These are phyloP conservation scores for Wickerhamiella alocasiicola DNA, from an alignment of 805 yeast genomes.

Conservation along the genomic window DNA sequence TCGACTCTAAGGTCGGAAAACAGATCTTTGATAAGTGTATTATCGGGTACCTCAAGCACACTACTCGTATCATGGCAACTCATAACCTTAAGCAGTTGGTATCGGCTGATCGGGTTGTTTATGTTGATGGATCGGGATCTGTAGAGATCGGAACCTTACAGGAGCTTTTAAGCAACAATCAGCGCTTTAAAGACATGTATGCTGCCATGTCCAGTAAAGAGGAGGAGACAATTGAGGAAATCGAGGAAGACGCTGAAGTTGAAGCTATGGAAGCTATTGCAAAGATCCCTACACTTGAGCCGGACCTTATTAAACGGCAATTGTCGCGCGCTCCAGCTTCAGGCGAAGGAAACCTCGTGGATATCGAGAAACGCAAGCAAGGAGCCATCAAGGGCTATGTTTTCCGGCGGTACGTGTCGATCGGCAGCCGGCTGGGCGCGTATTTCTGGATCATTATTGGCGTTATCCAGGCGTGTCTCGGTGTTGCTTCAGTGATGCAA, in stretches of 20 bases:
- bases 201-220: not conserved
- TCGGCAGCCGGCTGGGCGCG: slow-evolving; percentile 6
- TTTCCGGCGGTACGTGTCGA: not conserved
- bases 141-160: slow-evolving; percentile 49
- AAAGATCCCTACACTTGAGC: slow-evolving; percentile 14
- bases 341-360: not conserved
- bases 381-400: slow-evolving; percentile 1
- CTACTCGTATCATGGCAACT: slow-evolving; percentile 69
- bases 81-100: slow-evolving; percentile 68
- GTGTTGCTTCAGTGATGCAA: slow-evolving; percentile 29
- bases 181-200: not conserved
- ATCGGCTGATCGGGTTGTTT: slow-evolving; percentile 57
- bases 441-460: not conserved
- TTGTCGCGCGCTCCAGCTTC: slow-evolving; percentile 4
- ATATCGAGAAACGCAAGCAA: slow-evolving; percentile 1
- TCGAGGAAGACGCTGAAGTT: slow-evolving; percentile 6
- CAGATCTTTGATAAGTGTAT: slow-evolving; percentile 63
- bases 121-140: slow-evolving; percentile 41
- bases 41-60: slow-evolving; percentile 40
- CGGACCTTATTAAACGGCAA: slow-evolving; percentile 7
- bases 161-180: slow-evolving; percentile 30
- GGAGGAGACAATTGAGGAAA: slow-evolving; percentile 29
- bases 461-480: slow-evolving; percentile 1
- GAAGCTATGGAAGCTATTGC: not conserved
- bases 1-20: slow-evolving; percentile 78